Percentiles rank a stretch among this genome's conserved stretches.
Conservation (phyloP, 176 grass and related monocot species). For the Oryza meyeriana region DNA sequence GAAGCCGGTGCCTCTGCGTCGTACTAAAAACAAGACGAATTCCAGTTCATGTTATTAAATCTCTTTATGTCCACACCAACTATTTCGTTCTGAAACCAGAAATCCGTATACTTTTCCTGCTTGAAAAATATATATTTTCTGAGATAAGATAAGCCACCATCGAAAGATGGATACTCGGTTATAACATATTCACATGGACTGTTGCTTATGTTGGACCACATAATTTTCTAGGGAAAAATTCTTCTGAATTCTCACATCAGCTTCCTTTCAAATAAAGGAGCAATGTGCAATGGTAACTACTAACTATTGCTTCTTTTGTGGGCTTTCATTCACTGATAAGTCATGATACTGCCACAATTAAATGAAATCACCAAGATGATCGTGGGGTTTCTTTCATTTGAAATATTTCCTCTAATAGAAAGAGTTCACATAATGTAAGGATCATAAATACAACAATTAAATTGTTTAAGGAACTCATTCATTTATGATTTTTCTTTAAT, state of each 20-base stretch:
- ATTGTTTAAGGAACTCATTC: neutral
- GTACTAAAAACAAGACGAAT: neutral
- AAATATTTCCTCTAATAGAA: neutral
- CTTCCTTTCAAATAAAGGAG: neutral
- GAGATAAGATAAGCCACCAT: neutral
- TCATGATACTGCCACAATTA: neutral
- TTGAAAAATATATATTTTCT: neutral
- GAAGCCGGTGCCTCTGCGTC: neutral
- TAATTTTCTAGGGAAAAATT: neutral
- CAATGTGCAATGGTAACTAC: neutral
- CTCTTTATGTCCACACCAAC: neutral
- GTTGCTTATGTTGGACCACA: neutral
- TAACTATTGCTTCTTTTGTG: neutral
- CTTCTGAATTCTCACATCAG: neutral
- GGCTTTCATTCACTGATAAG: constrained; percentile 5
- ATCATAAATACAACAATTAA: constrained; percentile 3
- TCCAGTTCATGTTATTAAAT: neutral
- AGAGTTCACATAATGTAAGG: constrained; percentile 3
- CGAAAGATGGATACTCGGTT: neutral
- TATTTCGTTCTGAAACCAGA: neutral
- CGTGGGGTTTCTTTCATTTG: neutral
- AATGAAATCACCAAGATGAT: neutral
- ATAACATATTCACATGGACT: neutral
- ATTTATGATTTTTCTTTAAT: constrained; percentile 24
- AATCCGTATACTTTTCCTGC: neutral